phyloP scores from a whole-genome alignment of 805 yeast genomes.

The Candida piceae region DNA sequence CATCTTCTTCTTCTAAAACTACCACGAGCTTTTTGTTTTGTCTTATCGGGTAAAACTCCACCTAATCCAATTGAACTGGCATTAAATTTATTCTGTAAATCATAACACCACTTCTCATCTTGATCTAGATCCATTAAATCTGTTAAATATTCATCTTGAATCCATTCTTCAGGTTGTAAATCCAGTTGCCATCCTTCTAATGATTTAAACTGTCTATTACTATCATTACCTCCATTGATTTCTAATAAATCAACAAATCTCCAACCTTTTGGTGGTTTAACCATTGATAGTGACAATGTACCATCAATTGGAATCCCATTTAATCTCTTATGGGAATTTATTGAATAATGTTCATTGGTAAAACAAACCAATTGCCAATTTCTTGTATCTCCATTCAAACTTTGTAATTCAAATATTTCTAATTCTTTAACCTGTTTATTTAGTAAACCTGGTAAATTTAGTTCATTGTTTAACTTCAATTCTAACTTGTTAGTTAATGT shows the following conservation, averaged over 20 bases:
- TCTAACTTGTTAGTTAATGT: constrained; percentile 49
- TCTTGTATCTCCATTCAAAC: constrained; percentile 39
- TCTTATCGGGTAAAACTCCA: too few relatives aligned
- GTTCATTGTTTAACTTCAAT: constrained; percentile 32
- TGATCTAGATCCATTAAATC: constrained; percentile 59
- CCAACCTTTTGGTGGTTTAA: constrained; percentile 61
- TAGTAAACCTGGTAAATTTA: constrained; percentile 35
- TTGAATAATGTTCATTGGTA: constrained; percentile 47
- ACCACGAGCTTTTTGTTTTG: constrained; percentile 35
- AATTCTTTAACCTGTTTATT: constrained; percentile 42
- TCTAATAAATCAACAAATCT: constrained; percentile 31
- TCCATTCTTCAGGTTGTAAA: constrained; percentile 62
- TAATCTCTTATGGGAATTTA: constrained; percentile 39
- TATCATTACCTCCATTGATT: background rate
- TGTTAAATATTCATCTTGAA: constrained; percentile 39
- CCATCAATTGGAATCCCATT: constrained; percentile 26
- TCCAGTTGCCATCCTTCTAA: constrained; percentile 60
- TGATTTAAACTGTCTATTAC: constrained; percentile 10
- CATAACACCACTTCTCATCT: constrained; percentile 86
- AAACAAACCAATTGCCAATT: constrained; percentile 66
- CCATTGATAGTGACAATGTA: constrained; percentile 28
- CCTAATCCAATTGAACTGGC: constrained; percentile 18
- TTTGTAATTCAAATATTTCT: constrained; percentile 67
- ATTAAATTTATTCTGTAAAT: constrained; percentile 29
- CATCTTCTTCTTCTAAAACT: constrained; percentile 62